phyloP scores from a whole-genome alignment of 2,329 filamentous ascomycete genomes.

The Monascus ruber region DNA sequence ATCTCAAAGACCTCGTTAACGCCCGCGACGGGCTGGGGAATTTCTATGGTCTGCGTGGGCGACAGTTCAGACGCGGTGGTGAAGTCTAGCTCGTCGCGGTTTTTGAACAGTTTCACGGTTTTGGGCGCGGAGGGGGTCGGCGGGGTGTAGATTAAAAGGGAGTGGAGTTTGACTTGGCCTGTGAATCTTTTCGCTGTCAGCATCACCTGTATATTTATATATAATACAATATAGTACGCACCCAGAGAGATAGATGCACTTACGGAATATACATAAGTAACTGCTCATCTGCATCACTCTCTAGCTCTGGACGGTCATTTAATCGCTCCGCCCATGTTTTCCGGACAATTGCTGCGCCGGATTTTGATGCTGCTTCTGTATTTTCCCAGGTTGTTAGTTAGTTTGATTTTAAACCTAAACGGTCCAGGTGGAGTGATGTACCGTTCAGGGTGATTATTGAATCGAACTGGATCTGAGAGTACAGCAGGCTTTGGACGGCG shows the following conservation, averaged over 20 bases:
- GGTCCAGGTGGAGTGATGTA: constrained; percentile 4
- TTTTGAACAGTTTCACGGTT: constrained; percentile 78
- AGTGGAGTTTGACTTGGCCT: constrained; percentile 84
- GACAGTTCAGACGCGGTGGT: constrained; percentile 55
- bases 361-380: constrained; percentile 48
- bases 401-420: too few species aligned
- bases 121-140: constrained; percentile 58
- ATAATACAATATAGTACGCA: background rate
- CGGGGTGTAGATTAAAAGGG: constrained; percentile 73
- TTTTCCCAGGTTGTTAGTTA: constrained; percentile 2
- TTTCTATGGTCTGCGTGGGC: constrained; percentile 64
- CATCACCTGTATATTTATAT: background rate
- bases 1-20: constrained; percentile 64
- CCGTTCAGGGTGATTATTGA: constrained; percentile 74
- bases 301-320: constrained; percentile 58
- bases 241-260: constrained; percentile 22
- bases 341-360: constrained; percentile 64
- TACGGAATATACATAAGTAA: constrained; percentile 86
- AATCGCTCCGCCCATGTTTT: constrained; percentile 87
- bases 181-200: constrained; percentile 56
- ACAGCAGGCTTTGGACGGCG: constrained; percentile 79
- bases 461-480: constrained; percentile 85
- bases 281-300: constrained; percentile 83
- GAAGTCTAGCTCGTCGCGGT: constrained; percentile 82
- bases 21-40: constrained; percentile 55